phyloP scores from a whole-genome alignment of 495 filamentous ascomycete genomes.

The Penicillium crystallinum region DNA sequence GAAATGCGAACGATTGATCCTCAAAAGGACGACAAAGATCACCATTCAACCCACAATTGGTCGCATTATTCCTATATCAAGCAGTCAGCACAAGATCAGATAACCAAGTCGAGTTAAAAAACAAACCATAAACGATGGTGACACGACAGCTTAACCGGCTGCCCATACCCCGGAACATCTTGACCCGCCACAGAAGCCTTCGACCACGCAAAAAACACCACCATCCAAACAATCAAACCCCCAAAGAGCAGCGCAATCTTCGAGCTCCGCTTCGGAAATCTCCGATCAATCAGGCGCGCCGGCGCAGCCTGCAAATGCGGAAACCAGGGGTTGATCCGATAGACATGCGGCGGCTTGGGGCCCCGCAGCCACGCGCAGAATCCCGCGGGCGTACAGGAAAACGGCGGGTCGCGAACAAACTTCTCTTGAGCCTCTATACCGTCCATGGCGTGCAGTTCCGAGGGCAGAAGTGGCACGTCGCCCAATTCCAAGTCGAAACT shows the following conservation, averaged over 20 bases:
- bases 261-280: constrained; percentile 49
- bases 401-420: constrained; percentile 15
- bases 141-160: constrained; percentile 50
- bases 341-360: constrained; percentile 52
- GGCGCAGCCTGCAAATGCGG: constrained; percentile 59
- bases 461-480: constrained; percentile 17
- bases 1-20: constrained; percentile 60
- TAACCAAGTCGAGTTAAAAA: background rate
- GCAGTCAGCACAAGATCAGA: background rate
- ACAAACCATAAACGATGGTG: constrained; percentile 48
- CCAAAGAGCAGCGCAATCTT: constrained; percentile 47
- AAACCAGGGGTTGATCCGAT: constrained; percentile 60
- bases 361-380: constrained; percentile 41
- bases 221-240: constrained; percentile 58
- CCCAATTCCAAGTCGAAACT: constrained; percentile 21
- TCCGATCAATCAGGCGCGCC: constrained; percentile 50
- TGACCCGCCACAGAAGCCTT: constrained; percentile 51
- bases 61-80: constrained; percentile 35
- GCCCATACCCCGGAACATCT: constrained; percentile 57
- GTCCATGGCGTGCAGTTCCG: background rate
- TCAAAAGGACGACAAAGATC: constrained; percentile 68
- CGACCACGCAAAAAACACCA: constrained; percentile 59
- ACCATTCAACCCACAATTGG: constrained; percentile 67
- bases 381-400: constrained; percentile 25
- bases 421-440: background rate